Evolutionary conservation across 306 rosid genomes (phyloP).

Genomic region (Canavalia ensiformis): DNA sequence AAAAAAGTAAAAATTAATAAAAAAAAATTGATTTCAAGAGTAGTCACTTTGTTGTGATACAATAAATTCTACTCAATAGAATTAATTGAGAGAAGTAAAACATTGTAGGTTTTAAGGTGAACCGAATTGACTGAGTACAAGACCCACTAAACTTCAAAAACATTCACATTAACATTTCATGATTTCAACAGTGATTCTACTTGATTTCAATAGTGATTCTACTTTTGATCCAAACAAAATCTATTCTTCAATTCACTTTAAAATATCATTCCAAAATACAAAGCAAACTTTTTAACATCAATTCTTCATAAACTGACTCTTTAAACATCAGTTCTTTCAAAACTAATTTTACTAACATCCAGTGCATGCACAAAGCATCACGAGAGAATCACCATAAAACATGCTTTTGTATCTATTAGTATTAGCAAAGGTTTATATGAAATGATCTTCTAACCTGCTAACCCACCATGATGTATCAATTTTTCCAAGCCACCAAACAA

Average conservation of each 20-base stretch:
- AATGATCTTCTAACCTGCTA: neutral
- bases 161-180: neutral
- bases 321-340: neutral
- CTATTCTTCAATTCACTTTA: neutral
- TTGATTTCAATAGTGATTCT: neutral
- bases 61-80: neutral
- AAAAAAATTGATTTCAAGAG: neutral
- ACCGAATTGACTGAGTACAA: neutral
- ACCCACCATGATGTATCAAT: neutral
- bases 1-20: neutral
- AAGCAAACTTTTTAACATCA: neutral
- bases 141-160: neutral
- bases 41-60: neutral
- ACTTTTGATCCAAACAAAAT: neutral
- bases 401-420: slow-evolving; percentile 7
- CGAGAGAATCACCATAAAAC: neutral
- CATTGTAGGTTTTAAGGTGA: neutral
- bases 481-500: neutral
- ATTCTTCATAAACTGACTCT: neutral
- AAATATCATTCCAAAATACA: neutral
- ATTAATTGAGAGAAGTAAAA: neutral
- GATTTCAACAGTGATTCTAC: neutral
- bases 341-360: neutral
- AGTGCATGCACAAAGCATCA: slow-evolving; percentile 1
- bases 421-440: neutral